These are phyloP conservation scores for Alternaria consortialis DNA, from an alignment of 2,329 filamentous ascomycete species.

Conservation along the genomic window DNA sequence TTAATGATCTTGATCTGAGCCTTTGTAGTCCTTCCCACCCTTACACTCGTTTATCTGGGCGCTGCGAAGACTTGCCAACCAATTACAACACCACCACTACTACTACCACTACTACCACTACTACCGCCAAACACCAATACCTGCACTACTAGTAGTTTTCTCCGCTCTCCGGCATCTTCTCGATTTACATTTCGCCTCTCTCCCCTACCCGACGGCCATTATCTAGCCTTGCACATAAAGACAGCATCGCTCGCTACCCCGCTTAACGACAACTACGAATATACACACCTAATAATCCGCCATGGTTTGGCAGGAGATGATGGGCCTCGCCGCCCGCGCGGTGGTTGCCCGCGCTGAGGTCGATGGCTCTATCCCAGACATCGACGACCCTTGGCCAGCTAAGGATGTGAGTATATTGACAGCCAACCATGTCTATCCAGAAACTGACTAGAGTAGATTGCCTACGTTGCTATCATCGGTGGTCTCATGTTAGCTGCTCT, in stretches of 20 bases:
- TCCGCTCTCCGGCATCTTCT: slow-evolving; percentile 24
- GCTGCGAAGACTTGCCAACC: slow-evolving; percentile 6
- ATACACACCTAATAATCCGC: slow-evolving; percentile 27
- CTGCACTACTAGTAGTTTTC: slow-evolving; percentile 20
- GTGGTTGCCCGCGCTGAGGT: slow-evolving; percentile 35
- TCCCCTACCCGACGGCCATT: slow-evolving; percentile 31
- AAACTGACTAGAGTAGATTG: slow-evolving; percentile 66
- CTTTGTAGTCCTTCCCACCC: slow-evolving; percentile 24
- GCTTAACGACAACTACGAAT: slow-evolving; percentile 26
- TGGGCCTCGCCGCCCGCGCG: slow-evolving; percentile 40
- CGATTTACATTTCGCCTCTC: slow-evolving; percentile 16
- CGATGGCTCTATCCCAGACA: slow-evolving; percentile 40
- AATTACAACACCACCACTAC: not conserved
- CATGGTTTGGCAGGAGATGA: slow-evolving; percentile 36
- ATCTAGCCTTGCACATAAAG: slow-evolving; percentile 40
- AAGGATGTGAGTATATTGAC: slow-evolving; percentile 51
- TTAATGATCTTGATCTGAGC: slow-evolving; percentile 26
- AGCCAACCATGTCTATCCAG: not conserved
- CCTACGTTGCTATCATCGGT: slow-evolving; percentile 84
- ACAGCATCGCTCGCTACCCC: slow-evolving; percentile 20
- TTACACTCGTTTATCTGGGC: slow-evolving; percentile 40
- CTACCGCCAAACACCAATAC: slow-evolving; percentile 14
- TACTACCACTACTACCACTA: slow-evolving; percentile 4
- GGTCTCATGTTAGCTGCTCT: slow-evolving; percentile 83
- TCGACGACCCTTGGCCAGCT: slow-evolving; percentile 50